Conservation (phyloP, 228 moss, liverwort and hornwort genomes). For the Sphagnum fallax region DNA sequence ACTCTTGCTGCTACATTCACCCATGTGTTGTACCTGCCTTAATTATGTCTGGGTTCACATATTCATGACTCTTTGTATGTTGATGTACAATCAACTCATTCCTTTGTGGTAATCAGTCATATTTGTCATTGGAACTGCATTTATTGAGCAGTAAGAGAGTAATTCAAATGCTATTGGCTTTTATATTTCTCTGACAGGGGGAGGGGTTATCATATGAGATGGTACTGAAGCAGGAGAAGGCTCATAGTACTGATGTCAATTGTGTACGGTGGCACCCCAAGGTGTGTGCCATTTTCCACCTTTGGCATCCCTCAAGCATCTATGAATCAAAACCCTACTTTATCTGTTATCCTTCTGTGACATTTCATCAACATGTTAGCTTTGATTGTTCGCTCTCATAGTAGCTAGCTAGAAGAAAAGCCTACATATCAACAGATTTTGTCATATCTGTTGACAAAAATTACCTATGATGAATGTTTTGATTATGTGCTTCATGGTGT, state of each 20-base stretch:
- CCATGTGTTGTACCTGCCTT: neutral
- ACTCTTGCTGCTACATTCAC: neutral
- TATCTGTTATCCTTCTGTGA: neutral
- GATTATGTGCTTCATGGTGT: neutral
- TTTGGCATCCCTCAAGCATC: too few species aligned
- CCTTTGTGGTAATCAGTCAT: neutral
- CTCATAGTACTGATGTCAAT: conserved; percentile 84
- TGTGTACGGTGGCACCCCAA: conserved; percentile 90
- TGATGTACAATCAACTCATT: neutral
- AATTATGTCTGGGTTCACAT: neutral
- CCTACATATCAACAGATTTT: neutral
- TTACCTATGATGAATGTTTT: neutral
- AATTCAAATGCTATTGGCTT: too few species aligned
- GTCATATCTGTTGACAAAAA: conserved; percentile 1
- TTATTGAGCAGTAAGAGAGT: too few species aligned
- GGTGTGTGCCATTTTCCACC: conserved; percentile 21
- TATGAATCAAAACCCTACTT: too few species aligned
- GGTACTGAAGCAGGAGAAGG: conserved; percentile 66
- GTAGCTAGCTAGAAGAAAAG: neutral
- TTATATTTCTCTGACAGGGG: conserved; percentile 11
- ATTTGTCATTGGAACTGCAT: neutral
- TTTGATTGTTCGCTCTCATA: neutral
- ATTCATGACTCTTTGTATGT: neutral
- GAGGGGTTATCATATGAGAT: conserved; percentile 33
- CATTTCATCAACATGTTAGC: neutral